Base-by-base conservation (phyloP, 345 rosid species). In the Eucalyptus sp. region DNA sequence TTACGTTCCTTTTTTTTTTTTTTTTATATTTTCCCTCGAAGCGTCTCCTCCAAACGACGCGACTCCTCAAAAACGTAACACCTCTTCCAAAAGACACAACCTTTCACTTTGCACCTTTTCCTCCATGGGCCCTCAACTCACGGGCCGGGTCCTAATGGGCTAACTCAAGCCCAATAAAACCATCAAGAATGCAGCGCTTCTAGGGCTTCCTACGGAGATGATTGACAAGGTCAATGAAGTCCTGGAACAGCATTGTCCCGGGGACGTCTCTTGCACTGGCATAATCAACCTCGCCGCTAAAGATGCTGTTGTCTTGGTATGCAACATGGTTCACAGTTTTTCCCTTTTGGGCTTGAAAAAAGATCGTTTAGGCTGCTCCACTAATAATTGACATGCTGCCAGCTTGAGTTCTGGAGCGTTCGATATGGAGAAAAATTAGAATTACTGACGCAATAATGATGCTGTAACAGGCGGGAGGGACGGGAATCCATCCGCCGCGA, bases 181-280 rank as follows among this genome's bases (percentile, higher is more conserved):
- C n/a, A n/a, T n/a, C n/a, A n/a, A n/a, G n/a, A 97, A 95, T 86
- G 12, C 89, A 89, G 96, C 96, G 33, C 93, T 95, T 10, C 96
- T 92, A 62, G 97, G 90, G 33, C 96, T 96, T 25, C 91, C 44
- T 17, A 18, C 5, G 64, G 13, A 11, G 7, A 27, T 94, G 64
- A 95, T 95, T 29, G 96, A 96, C 93, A 93, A 93, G 92, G 95
- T 96, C 94, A 96, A 97, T 88, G 5, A 31, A 4, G 97, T 95
- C 68, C 91, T 97, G 84, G 97, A 96, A 91, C 27, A 66, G 2
- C 90, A 93, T 5, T 95, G 97, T 90, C 98, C 96, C 0, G 95
- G 97, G 22, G 93, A 92, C 14, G 98, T 96, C 90, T 97, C 99
- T 48, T 96, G 98, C 54, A 93, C 99, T 33, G 98, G 95, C 71